Evolutionary conservation across 257 asterid genomes (phyloP).

Genomic region (Craterostigma plantagineum): DNA sequence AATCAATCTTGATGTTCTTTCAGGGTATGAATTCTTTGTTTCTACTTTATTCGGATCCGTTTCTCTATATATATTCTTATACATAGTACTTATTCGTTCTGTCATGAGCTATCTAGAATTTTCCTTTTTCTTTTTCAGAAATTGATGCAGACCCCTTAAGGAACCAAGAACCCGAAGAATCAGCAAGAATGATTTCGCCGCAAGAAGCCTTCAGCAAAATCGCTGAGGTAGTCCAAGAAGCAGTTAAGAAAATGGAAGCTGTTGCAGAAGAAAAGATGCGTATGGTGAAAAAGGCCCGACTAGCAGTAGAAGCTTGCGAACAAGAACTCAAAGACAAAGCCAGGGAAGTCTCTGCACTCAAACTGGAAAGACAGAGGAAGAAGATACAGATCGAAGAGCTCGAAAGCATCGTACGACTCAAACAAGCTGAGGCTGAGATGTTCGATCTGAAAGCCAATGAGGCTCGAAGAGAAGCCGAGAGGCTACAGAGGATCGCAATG

Average conservation of each 20-base stretch:
- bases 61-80: not conserved
- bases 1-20: slow-evolving; percentile 48
- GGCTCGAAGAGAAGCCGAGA: slow-evolving; percentile 87
- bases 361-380: slow-evolving; percentile 73
- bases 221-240: slow-evolving; percentile 88
- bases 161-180: slow-evolving; percentile 54
- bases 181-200: slow-evolving; percentile 52
- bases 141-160: slow-evolving; percentile 51
- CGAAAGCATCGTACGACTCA: slow-evolving; percentile 74
- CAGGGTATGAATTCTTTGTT: slow-evolving; percentile 39
- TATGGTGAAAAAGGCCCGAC: slow-evolving; percentile 72
- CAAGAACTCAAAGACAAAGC: slow-evolving; percentile 89
- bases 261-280: slow-evolving; percentile 80
- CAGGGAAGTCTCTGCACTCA: slow-evolving; percentile 48
- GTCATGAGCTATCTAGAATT: not conserved
- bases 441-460: slow-evolving; percentile 83
- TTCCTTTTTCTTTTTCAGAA: slow-evolving; percentile 17
- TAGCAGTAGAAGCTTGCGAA: slow-evolving; percentile 64
- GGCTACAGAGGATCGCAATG: slow-evolving; percentile 74
- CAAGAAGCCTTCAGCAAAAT: slow-evolving; percentile 77
- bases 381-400: slow-evolving; percentile 79
- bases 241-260: slow-evolving; percentile 74
- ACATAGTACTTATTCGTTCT: not conserved
- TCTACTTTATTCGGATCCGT: not conserved
- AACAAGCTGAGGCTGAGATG: slow-evolving; percentile 89